Evolutionary conservation across 202 grass and related monocot species (phyloP).

Genomic region (Miscanthus sacchariflorus): DNA sequence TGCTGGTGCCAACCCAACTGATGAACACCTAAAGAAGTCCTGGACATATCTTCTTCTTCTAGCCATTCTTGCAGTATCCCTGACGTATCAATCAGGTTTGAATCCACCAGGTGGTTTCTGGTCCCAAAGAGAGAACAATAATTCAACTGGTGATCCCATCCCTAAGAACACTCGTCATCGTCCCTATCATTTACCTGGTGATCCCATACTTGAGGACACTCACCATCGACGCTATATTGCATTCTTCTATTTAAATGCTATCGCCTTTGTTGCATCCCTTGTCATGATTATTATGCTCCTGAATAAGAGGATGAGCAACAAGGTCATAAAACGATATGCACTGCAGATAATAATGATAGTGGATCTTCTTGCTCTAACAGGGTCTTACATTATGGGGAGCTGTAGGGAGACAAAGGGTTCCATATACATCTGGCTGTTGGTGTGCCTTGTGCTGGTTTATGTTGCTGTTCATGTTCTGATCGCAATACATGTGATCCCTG

Average conservation of each 20-base stretch:
- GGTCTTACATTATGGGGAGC: conserved; percentile 55
- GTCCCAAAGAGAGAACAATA: background rate
- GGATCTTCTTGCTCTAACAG: conserved; percentile 60
- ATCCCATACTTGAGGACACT: conserved; percentile 60
- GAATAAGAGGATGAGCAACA: conserved; percentile 33
- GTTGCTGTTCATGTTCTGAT: conserved; percentile 49
- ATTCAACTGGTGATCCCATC: conserved; percentile 20
- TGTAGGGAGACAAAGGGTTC: conserved; percentile 40
- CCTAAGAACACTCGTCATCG: background rate
- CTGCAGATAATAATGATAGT: conserved; percentile 59
- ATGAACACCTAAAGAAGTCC: conserved; percentile 40
- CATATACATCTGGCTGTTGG: conserved; percentile 40
- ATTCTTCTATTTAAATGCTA: conserved; percentile 69
- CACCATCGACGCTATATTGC: conserved; percentile 39
- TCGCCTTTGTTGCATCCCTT: conserved; percentile 60
- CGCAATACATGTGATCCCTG: conserved; percentile 37
- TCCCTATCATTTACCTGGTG: conserved; percentile 50
- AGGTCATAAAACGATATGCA: conserved; percentile 28
- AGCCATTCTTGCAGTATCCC: conserved; percentile 53
- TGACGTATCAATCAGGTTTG: conserved; percentile 57
- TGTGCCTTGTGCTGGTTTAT: conserved; percentile 52
- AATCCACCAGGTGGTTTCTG: conserved; percentile 65
- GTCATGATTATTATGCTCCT: conserved; percentile 67
- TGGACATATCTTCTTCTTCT: conserved; percentile 48
- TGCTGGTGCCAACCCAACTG: background rate